Evolutionary conservation across 2,329 filamentous ascomycete species (phyloP), one percentile per base, ranked within the genome.

Genomic region (Rhinocladiella mackenziei): DNA sequence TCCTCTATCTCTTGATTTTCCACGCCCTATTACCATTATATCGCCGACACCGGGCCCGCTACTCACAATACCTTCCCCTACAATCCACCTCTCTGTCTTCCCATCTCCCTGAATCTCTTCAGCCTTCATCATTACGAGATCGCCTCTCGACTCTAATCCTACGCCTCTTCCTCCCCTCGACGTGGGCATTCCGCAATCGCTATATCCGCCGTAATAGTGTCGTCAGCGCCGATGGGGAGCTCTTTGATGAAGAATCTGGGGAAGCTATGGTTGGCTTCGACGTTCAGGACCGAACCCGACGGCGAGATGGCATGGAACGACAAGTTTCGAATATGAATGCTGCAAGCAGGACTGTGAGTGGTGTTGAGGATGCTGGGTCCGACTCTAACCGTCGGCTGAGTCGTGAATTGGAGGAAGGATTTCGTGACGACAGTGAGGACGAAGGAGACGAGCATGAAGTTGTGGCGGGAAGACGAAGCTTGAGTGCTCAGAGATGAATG

Each of bases 401-500:
- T 62, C 74, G 87, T 66, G 88, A 94, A 69, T 65, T 91, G 39
- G 86, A 91, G 62, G 76, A 83, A 58, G 83, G 82, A 0, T 87
- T 87, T 60, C 77, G 78, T 65, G 83, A 86, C 61, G 81, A 85
- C 56, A 86, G 83, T 60, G 80, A 83, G 43, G 79, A 83, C 26
- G 78, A 81, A 42, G 62, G 28, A 23, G 46, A 46, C 5, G 58
- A 34, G 11, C 20, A 37, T n/a, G 32, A 40, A 20, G 43, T 45
- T 17, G 36, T 45, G 4, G 64, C 60, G n/a, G 51, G 42, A n/a
- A 44, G 42, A 23, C 22, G 25, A 11, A 38, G 15, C 20, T 23
- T 23, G 10, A 30, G 18, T 18, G 35, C 22, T 10, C 28, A 40
- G 23, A 18, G 28, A 39, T 39, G 35, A 47, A 35, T 10, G 28